Evolutionary conservation across 2,329 filamentous ascomycete genomes (phyloP).

Genomic region (Apiospora phragmitis): DNA sequence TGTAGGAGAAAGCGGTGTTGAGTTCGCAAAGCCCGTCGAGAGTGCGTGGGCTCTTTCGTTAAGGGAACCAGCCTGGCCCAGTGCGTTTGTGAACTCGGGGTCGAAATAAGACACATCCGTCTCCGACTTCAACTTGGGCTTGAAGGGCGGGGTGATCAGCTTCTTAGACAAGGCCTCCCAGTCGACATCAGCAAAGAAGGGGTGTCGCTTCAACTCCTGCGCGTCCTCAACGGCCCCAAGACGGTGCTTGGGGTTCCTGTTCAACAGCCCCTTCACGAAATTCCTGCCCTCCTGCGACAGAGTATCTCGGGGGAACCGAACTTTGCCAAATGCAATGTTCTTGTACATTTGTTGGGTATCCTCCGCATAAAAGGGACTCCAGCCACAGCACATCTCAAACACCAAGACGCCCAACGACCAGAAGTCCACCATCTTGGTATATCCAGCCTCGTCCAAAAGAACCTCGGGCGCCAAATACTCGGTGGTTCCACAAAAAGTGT

Average conservation of each 20-base stretch:
- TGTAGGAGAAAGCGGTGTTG: constrained; percentile 88
- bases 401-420: constrained; percentile 97
- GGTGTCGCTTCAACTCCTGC: constrained; percentile 88
- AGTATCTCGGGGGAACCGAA: constrained; percentile 92
- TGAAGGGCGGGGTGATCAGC: constrained; percentile 93
- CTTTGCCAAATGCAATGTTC: constrained; percentile 99
- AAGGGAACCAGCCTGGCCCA: constrained; percentile 82
- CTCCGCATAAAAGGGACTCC: constrained; percentile 98
- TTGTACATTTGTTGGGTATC: constrained; percentile 99
- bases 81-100: constrained; percentile 93
- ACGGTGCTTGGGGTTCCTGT: constrained; percentile 94
- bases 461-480: constrained; percentile 97
- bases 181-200: constrained; percentile 93
- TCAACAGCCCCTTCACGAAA: constrained; percentile 96
- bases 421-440: constrained; percentile 99
- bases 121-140: constrained; percentile 93
- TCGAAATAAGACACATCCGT: constrained; percentile 98
- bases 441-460: constrained; percentile 90
- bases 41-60: constrained; percentile 89
- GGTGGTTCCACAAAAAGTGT: constrained; percentile 97
- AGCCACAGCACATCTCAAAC: constrained; percentile 99
- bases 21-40: constrained; percentile 76
- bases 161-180: constrained; percentile 89
- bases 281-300: constrained; percentile 92
- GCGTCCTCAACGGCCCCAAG: constrained; percentile 90